Base-by-base conservation (phyloP, 2,329 filamentous ascomycete genomes). In the Phialophora macrospora region DNA sequence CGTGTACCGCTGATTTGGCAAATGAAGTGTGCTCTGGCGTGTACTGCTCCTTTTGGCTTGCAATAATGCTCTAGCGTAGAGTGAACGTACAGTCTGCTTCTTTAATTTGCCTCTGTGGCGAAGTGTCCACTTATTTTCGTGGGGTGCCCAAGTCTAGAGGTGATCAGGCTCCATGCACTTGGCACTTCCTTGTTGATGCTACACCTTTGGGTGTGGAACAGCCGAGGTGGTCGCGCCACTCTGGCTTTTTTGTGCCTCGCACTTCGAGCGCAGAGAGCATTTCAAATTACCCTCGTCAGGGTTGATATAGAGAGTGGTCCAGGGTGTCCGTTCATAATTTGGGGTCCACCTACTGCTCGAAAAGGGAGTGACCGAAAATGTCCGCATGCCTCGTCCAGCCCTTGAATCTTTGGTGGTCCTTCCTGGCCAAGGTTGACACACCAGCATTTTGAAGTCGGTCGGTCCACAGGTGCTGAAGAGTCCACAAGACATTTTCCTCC, bases 151-250 rank as follows among this genome's bases (percentile, higher is more conserved):
- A 61, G 34, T 52, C 57, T 38, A 57, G 41, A 57, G 63, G 49
- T 55, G 57, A 65, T 65, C 63, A 65, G 55, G 20, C 63, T 59
- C 59, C 26, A 30, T 17, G 59, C 17, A 14, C 46, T 34, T 38
- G 59, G 63, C 54, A 22, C 22, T 48, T n/a, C 32, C 12, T 32
- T 28, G 30, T 20, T 22, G 9, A 26, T 12, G 24, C 38, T 44
- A 5, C 38, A 44, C 38, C 38, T n/a, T 8, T 1, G 5, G 38
- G 38, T 44, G 38, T 17, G 38, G 17, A 44, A 44, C 17, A 41
- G 38, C 14, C 38, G 4, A 17, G 38, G 14, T 41, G 38, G 38
- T 4, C 38, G 17, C 38, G 5, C 38, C 38, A 20, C 17, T 1
- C 38, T 44, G 38, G 38, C 38, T 8, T n/a, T n/a, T 17, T n/a